A percentile compares a stretch with the other conserved stretches of the same genome.
Evolutionary conservation across 352 stramenopile species (phyloP).

Genomic region (Pythium monospermum): DNA sequence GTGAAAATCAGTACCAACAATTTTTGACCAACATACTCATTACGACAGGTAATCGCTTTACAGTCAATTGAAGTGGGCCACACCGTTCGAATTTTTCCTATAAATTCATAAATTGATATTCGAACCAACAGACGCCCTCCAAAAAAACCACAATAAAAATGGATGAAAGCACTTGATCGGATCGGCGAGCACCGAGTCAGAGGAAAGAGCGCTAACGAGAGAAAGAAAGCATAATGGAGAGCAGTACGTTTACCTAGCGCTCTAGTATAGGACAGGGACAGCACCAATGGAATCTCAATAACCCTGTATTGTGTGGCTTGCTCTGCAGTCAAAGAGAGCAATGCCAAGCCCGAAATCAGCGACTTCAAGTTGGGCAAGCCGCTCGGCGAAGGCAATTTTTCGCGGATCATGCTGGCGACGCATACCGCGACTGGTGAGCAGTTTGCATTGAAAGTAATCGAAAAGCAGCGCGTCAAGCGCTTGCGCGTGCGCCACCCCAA

Average conservation of each 20-base stretch:
- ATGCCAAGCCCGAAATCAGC: constrained; percentile 66
- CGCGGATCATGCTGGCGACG: constrained; percentile 83
- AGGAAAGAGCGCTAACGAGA: background rate
- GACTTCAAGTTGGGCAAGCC: constrained; percentile 59
- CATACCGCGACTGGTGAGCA: constrained; percentile 88
- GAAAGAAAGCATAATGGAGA: constrained; percentile 11
- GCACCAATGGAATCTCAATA: no score
- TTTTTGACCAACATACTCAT: constrained; percentile 8
- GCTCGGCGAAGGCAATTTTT: constrained; percentile 94
- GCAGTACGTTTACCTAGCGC: constrained; percentile 10
- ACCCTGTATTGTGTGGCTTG: no score
- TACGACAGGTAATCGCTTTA: constrained; percentile 17
- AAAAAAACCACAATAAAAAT: constrained; percentile 2
- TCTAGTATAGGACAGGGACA: no score
- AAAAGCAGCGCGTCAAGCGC: constrained; percentile 85
- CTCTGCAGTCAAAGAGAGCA: constrained; percentile 68
- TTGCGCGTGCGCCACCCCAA: constrained; percentile 93
- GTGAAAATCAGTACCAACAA: constrained; percentile 8
- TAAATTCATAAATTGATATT: constrained; percentile 16
- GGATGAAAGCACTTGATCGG: constrained; percentile 13
- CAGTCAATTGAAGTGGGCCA: constrained; percentile 8
- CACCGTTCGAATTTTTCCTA: background rate
- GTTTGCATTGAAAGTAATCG: constrained; percentile 97
- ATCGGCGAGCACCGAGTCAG: no score
- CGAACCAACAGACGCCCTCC: constrained; percentile 1